Conservation (phyloP, 73 alveolate genomes). For the Paramecium caudatum region DNA sequence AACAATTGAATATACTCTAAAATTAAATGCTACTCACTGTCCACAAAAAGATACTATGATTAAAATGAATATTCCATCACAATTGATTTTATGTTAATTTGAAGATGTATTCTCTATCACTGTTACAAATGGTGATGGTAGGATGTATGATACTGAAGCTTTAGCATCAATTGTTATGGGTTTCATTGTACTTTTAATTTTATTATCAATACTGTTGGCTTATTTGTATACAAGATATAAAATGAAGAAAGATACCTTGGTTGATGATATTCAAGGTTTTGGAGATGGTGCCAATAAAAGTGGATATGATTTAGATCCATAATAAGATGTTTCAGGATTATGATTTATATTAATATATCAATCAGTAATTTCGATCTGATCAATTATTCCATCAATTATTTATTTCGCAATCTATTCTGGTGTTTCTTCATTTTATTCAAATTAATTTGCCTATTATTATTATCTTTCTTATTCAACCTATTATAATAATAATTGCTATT, state of each 20-base stretch:
- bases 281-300: not conserved
- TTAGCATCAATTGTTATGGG: conserved; percentile 47
- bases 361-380: no score
- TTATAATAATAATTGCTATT: no score
- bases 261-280: not conserved
- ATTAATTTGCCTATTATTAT: no score
- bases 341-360: no score
- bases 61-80: not conserved
- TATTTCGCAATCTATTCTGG: no score
- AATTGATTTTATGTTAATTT: conserved; percentile 18
- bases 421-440: no score
- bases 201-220: conserved; percentile 41
- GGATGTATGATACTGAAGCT: conserved; percentile 31
- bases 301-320: conserved; percentile 16
- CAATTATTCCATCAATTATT: no score
- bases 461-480: no score
- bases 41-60: not conserved
- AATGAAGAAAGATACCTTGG: not conserved
- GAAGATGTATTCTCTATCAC: not conserved
- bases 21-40: not conserved
- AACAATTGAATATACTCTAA: conserved; percentile 9
- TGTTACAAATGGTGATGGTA: conserved; percentile 50
- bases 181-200: conserved; percentile 19
- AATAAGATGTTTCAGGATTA: no score
- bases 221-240: conserved; percentile 36